phyloP scores from a whole-genome alignment of 202 grass and related monocot genomes.

The Schoenoplectus tabernaemontani region DNA sequence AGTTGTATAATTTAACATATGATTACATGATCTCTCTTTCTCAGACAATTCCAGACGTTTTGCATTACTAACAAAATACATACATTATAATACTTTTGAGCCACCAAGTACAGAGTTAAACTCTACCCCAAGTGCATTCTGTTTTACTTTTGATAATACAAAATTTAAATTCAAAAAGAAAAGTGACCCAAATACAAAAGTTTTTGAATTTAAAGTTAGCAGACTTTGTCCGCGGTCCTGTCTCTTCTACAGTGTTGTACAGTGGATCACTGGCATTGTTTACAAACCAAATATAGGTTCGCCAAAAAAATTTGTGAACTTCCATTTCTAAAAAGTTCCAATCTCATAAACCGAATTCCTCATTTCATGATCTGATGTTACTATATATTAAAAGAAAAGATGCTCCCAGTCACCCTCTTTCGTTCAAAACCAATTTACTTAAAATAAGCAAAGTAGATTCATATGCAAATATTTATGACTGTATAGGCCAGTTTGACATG shows the following conservation, averaged over 20 bases:
- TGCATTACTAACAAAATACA: neutral
- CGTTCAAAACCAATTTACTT: neutral
- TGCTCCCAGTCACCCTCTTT: neutral
- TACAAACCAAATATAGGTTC: neutral
- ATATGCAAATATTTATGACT: neutral
- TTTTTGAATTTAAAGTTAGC: neutral
- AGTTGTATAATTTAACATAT: slow-evolving; percentile 6
- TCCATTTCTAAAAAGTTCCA: neutral
- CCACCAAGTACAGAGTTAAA: neutral
- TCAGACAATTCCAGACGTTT: neutral
- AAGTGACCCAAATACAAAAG: neutral
- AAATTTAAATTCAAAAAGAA: neutral
- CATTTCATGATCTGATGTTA: neutral
- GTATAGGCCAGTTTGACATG: no score
- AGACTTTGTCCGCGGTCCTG: neutral
- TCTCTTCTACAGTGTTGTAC: neutral
- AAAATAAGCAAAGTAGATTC: neutral
- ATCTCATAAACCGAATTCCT: neutral
- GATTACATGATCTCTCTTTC: neutral
- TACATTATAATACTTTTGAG: neutral
- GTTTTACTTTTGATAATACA: neutral
- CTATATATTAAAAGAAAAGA: neutral
- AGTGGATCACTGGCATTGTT: neutral
- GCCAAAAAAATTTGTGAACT: neutral
- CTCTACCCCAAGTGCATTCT: no score